phyloP scores from a whole-genome alignment of 73 alveolate species.

The Breviolum minutum region DNA sequence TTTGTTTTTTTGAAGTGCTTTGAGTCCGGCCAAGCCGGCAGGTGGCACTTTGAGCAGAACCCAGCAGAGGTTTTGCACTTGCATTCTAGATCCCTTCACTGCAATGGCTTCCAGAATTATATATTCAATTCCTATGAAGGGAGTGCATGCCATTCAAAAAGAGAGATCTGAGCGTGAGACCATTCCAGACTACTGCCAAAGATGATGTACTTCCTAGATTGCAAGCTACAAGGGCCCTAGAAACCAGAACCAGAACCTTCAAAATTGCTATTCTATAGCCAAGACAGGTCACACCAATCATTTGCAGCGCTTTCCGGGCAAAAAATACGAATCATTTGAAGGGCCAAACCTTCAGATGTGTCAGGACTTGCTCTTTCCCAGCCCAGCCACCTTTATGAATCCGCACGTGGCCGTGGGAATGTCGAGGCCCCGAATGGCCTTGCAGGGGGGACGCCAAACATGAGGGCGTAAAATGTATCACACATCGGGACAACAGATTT shows the following conservation, averaged over 20 bases:
- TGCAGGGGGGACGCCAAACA: too few relatives aligned
- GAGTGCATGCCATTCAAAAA: background rate
- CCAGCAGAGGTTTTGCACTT: conserved; percentile 12
- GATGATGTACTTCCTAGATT: too few relatives aligned
- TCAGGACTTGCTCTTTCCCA: conserved; percentile 69
- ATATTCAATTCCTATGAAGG: background rate
- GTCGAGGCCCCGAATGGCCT: background rate
- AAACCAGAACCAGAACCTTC: too few relatives aligned
- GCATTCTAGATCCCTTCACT: background rate
- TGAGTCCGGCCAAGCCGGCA: conserved; percentile 25
- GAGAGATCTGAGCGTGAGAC: background rate
- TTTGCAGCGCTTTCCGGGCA: too few relatives aligned
- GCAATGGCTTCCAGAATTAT: too few relatives aligned
- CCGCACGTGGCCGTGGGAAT: conserved; percentile 29
- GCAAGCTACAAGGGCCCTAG: too few relatives aligned
- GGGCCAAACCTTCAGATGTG: background rate
- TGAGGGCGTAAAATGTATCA: too few relatives aligned
- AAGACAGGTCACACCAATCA: too few relatives aligned
- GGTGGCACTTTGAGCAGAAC: conserved; percentile 12
- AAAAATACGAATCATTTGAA: background rate
- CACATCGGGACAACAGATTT: background rate
- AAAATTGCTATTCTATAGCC: too few relatives aligned
- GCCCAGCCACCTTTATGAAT: conserved; percentile 76
- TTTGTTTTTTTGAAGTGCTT: too few relatives aligned
- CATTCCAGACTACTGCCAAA: background rate